Evolutionary conservation across 805 yeast species (phyloP), one percentile per base, ranked within the genome.

Genomic region (Metschnikowia shivogae): DNA sequence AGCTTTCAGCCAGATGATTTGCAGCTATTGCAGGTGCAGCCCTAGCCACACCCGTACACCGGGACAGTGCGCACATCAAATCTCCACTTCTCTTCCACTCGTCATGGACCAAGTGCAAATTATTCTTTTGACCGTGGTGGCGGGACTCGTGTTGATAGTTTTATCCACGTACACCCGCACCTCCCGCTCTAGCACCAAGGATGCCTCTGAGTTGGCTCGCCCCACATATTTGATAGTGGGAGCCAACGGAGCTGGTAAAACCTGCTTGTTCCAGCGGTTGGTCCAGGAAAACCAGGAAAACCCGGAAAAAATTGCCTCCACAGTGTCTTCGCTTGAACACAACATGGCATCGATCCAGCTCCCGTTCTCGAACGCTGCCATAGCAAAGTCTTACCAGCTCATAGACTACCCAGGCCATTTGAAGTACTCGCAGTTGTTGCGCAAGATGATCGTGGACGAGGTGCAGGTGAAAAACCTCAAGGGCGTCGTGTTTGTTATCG

Each of bases 401-500:
- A 73, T 84, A 42, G 98, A 92, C 58, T 81, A 81, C 50, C 99
- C 99, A 2, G 97, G 97, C n/a, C 89, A 86, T 65, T 67, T 77
- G 44, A 89, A 88, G 63, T 78, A 90, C 53, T 78, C 77, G 43
- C 77, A 79, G 46, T 67, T 82, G 41, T 68, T 81, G 47, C 74
- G 76, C 43, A 76, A 77, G 45, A 67, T 75, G 51, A 58, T 81
- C 36, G 68, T 70, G 45, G 67, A 66, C 13, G 70, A 68, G 35
- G 57, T 68, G 24, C 60, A 67, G 1, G 59, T 70, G 11, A 47
- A 54, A 13, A 64, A 77, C 13, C 61, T 85, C 42, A 77, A 75
- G 51, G 97, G 96, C 5, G 67, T 89, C 5, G 65, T 90, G 1
- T 89, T 78, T 52, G 72, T 92, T 48, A 70, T 90, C n/a, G 98